Percentiles rank a stretch among this genome's conserved stretches.
Evolutionary conservation across 2,329 filamentous ascomycete species (phyloP).

Genomic region (Niveomyces coronatus): DNA sequence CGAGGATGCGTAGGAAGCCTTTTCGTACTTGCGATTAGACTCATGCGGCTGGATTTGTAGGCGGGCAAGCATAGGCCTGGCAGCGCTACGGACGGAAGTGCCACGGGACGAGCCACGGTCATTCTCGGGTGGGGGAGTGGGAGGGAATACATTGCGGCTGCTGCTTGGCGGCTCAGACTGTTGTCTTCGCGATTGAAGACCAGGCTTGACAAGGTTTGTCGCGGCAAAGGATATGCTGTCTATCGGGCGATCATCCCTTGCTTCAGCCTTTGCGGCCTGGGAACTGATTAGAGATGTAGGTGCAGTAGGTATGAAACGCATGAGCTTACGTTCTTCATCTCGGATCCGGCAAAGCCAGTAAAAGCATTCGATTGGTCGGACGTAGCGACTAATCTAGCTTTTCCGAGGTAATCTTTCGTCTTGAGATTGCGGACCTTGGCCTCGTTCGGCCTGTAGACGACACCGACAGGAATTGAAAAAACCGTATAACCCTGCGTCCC

Average conservation of each 20-base stretch:
- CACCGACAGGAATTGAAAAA: conserved; percentile 93
- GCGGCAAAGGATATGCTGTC: conserved; percentile 88
- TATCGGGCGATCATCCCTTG: conserved; percentile 68
- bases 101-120: conserved; percentile 53
- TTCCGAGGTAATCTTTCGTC: conserved; percentile 94
- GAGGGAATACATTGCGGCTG: conserved; percentile 77
- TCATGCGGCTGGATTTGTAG: conserved; percentile 51
- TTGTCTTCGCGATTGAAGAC: conserved; percentile 67
- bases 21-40: conserved; percentile 44
- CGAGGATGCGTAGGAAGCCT: conserved; percentile 40
- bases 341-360: conserved; percentile 69
- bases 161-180: conserved; percentile 73
- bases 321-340: conserved; percentile 58
- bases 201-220: conserved; percentile 84
- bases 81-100: conserved; percentile 51
- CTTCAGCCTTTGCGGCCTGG: conserved; percentile 39
- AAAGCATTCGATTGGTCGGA: conserved; percentile 73
- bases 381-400: conserved; percentile 85
- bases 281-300: background rate
- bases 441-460: conserved; percentile 90
- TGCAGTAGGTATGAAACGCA: background rate
- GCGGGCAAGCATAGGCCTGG: conserved; percentile 50
- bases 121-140: conserved; percentile 92
- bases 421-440: conserved; percentile 98
- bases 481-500: conserved; percentile 83